phyloP scores from a whole-genome alignment of 2,329 filamentous ascomycete genomes.

The Cladosporium sp. region DNA sequence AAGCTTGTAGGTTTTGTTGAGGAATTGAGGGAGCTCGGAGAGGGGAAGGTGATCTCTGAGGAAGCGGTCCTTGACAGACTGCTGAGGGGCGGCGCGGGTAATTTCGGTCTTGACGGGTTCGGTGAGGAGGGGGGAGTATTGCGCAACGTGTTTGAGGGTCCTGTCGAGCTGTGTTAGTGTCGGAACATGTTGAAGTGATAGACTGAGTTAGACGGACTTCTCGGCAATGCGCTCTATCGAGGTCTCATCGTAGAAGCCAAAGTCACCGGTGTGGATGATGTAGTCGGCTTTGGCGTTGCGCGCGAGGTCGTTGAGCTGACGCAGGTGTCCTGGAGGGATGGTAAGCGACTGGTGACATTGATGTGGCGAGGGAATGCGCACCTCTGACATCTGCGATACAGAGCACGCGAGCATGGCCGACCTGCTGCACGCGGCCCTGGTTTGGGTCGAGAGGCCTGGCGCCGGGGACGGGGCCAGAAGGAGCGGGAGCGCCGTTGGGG shows the following conservation, averaged over 20 bases:
- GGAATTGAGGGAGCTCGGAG: constrained; percentile 85
- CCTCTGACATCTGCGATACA: constrained; percentile 52
- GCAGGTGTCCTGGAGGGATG: constrained; percentile 69
- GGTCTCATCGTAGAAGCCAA: constrained; percentile 96
- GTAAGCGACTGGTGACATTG: constrained; percentile 14
- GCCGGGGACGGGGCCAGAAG: constrained; percentile 34
- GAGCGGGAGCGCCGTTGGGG: constrained; percentile 40
- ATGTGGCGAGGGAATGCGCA: constrained; percentile 31
- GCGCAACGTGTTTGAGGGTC: constrained; percentile 95
- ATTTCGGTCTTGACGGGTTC: constrained; percentile 67
- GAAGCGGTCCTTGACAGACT: constrained; percentile 77
- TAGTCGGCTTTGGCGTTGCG: constrained; percentile 93
- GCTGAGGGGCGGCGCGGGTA: constrained; percentile 57
- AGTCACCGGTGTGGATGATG: constrained; percentile 98
- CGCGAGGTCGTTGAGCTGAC: constrained; percentile 93
- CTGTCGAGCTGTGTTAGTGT: constrained; percentile 43
- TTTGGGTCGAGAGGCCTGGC: constrained; percentile 48
- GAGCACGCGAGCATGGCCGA: constrained; percentile 45
- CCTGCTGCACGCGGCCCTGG: constrained; percentile 49
- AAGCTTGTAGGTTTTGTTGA: constrained; percentile 83
- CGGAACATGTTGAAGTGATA: not conserved
- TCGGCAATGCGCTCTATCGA: constrained; percentile 96
- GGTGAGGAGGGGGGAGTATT: constrained; percentile 91
- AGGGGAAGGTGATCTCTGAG: constrained; percentile 76
- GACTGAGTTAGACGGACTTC: constrained; percentile 65